These are phyloP conservation scores for Vicia villosa DNA, from an alignment of 306 rosid genomes.

Conservation along the genomic window DNA sequence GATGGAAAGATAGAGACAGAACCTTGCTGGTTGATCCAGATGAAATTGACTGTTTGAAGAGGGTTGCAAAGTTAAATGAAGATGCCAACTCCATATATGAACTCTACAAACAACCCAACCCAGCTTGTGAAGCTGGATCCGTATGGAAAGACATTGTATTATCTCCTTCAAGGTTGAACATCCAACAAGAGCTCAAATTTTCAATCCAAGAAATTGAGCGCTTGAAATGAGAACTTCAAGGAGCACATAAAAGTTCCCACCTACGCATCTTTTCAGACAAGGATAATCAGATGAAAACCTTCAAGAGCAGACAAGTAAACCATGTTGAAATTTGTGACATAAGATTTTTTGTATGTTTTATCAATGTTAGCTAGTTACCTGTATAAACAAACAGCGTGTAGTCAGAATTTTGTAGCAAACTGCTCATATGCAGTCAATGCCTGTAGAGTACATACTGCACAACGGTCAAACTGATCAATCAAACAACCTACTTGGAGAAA, in stretches of 20 bases:
- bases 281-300: conserved; percentile 24
- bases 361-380: conserved; percentile 26
- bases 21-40: conserved; percentile 89
- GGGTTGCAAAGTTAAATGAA: conserved; percentile 66
- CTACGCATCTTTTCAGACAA: conserved; percentile 17
- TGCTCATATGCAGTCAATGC: neutral
- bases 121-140: conserved; percentile 72
- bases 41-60: conserved; percentile 80
- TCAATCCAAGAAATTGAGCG: conserved; percentile 77
- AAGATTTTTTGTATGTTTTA: conserved; percentile 35
- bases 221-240: conserved; percentile 41
- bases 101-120: conserved; percentile 79
- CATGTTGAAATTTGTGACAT: conserved; percentile 22
- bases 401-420: conserved; percentile 24
- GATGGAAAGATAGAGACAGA: conserved; percentile 90
- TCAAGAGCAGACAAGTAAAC: neutral
- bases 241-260: conserved; percentile 13
- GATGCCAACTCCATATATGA: conserved; percentile 70
- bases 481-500: conserved; percentile 18
- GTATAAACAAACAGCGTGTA: conserved; percentile 34
- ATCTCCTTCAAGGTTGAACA: conserved; percentile 86
- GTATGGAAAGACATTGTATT: conserved; percentile 93
- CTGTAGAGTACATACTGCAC: conserved; percentile 1
- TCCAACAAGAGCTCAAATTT: conserved; percentile 88
- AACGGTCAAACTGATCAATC: conserved; percentile 5